A percentile compares a stretch with the other conserved stretches of the same genome.
Evolutionary conservation across 108 stramenopile genomes (phyloP).

Genomic region (Asterionellopsis glacialis): DNA sequence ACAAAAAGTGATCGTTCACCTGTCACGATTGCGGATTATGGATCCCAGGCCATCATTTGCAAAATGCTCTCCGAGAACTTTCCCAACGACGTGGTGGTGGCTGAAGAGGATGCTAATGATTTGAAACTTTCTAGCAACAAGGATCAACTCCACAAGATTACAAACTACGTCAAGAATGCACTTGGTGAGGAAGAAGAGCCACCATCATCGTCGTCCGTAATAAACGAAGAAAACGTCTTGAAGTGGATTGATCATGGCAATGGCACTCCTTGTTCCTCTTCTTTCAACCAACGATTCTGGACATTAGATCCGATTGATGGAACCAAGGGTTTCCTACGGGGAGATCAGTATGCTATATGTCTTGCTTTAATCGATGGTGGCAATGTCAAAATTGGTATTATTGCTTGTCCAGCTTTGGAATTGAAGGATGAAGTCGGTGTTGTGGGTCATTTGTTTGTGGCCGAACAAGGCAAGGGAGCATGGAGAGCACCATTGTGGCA

Average conservation of each 20-base stretch:
- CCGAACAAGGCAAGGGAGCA: background rate
- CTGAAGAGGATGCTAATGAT: constrained; percentile 40
- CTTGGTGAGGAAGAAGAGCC: too few species aligned
- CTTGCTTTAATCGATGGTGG: constrained; percentile 51
- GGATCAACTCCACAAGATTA: too few species aligned
- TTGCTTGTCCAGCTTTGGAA: constrained; percentile 70
- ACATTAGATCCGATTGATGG: constrained; percentile 77
- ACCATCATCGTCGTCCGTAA: too few species aligned
- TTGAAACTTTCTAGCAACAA: too few species aligned
- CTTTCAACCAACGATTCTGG: constrained; percentile 38
- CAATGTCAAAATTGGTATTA: constrained; percentile 39
- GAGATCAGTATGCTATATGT: constrained; percentile 61
- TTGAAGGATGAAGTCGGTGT: constrained; percentile 19
- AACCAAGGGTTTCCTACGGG: constrained; percentile 77
- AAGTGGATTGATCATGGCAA: too few species aligned
- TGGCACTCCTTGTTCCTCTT: too few species aligned
- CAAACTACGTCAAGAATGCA: too few species aligned
- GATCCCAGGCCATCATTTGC: constrained; percentile 36
- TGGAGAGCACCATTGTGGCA: background rate
- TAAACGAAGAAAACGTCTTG: too few species aligned
- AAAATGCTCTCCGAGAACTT: constrained; percentile 17
- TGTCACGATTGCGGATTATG: constrained; percentile 49
- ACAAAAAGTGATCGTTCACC: constrained; percentile 39
- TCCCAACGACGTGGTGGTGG: constrained; percentile 27
- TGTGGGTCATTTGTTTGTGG: too few species aligned